Evolutionary conservation across 169 alveolate species (phyloP).

Genomic region (Cytauxzoon felis): DNA sequence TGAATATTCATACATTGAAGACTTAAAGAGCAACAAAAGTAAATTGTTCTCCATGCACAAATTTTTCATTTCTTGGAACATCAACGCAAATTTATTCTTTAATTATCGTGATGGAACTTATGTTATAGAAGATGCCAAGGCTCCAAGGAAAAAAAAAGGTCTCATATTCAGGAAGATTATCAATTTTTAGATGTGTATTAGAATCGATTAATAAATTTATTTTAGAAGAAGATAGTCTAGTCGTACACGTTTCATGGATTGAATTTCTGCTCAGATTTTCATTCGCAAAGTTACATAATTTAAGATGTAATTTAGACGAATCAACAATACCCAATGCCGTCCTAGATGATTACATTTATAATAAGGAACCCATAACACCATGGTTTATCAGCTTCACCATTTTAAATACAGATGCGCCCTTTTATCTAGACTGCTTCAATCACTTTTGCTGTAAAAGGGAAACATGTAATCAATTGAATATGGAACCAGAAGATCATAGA

Average conservation of each 20-base stretch:
- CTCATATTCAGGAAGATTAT: constrained; percentile 19
- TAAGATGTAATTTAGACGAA: not conserved
- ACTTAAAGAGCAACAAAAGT: constrained; percentile 2
- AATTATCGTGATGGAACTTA: constrained; percentile 5
- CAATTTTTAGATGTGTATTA: constrained; percentile 25
- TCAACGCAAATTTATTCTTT: constrained; percentile 41
- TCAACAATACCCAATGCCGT: not conserved
- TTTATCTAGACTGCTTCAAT: constrained; percentile 5
- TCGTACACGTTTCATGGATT: constrained; percentile 42
- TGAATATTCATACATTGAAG: constrained; percentile 30
- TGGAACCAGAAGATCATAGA: not conserved
- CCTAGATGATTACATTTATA: not conserved
- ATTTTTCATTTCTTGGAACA: constrained; percentile 25
- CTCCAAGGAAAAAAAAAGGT: not conserved
- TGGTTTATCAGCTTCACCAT: constrained; percentile 22
- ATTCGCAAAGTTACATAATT: not conserved
- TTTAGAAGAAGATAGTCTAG: constrained; percentile 19
- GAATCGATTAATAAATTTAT: constrained; percentile 43
- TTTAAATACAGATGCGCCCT: not conserved
- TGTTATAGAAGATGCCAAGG: constrained; percentile 36
- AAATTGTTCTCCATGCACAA: not conserved
- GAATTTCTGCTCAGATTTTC: constrained; percentile 45
- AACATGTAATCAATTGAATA: constrained; percentile 20
- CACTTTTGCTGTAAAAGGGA: no score
- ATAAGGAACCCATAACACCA: constrained; percentile 12